Conservation (phyloP, 768 basidiomycete species). For the Lactifluus hygrophoroides region DNA sequence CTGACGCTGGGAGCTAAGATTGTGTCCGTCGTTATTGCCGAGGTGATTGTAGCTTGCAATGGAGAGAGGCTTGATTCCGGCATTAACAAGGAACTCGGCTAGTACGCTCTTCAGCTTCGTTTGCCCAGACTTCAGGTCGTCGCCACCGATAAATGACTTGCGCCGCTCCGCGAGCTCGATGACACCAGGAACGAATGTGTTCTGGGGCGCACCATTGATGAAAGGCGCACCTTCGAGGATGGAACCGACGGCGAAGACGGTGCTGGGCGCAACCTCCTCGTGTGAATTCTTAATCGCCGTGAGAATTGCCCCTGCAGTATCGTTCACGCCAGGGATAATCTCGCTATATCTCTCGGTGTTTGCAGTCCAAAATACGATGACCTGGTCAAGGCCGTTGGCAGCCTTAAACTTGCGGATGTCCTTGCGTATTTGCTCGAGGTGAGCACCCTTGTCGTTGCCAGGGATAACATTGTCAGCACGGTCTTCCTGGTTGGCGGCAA, state of each 20-base stretch:
- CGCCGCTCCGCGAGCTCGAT: slow-evolving; percentile 87
- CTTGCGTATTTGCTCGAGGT: slow-evolving; percentile 85
- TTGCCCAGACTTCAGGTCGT: slow-evolving; percentile 97
- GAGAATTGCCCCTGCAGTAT: slow-evolving; percentile 84
- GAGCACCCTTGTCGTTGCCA: slow-evolving; percentile 78
- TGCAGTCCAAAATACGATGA: slow-evolving; percentile 96
- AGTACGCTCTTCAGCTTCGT: slow-evolving; percentile 96
- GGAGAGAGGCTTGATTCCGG: slow-evolving; percentile 94
- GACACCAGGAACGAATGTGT: slow-evolving; percentile 95
- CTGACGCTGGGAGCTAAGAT: slow-evolving; percentile 82
- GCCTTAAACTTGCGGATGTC: slow-evolving; percentile 93
- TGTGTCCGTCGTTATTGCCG: slow-evolving; percentile 95
- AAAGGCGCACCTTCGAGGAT: slow-evolving; percentile 95
- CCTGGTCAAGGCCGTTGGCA: slow-evolving; percentile 72
- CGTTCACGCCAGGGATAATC: slow-evolving; percentile 90
- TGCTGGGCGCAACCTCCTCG: slow-evolving; percentile 92
- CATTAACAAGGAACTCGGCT: slow-evolving; percentile 97
- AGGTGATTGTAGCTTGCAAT: slow-evolving; percentile 99
- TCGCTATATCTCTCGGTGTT: slow-evolving; percentile 98
- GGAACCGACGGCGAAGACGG: slow-evolving; percentile 89
- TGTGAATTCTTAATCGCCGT: slow-evolving; percentile 76
- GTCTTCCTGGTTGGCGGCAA: slow-evolving; percentile 94
- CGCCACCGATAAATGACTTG: slow-evolving; percentile 91
- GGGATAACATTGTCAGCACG: slow-evolving; percentile 91
- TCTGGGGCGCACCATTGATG: slow-evolving; percentile 97